Conservation (phyloP, 257 asterid species). For the Thymus quinquecostatus region DNA sequence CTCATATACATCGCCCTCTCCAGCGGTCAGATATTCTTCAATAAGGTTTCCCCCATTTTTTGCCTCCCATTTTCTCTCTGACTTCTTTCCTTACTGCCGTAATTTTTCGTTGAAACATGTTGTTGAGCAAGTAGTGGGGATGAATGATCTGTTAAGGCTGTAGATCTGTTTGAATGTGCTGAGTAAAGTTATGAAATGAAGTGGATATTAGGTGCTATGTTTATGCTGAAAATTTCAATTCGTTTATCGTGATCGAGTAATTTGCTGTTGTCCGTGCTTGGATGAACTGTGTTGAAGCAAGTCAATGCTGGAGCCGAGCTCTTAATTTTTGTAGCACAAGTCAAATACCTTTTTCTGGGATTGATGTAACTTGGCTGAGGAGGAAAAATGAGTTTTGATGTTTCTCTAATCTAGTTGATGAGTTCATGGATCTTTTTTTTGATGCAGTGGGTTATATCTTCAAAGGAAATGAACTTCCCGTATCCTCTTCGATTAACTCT, state of each 20-base stretch:
- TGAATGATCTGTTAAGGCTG: constrained; percentile 11
- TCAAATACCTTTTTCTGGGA: background rate
- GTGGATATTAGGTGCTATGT: constrained; percentile 4
- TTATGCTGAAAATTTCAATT: constrained; percentile 8
- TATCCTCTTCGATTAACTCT: constrained; percentile 96
- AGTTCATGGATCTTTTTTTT: constrained; percentile 22
- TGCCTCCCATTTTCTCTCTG: background rate
- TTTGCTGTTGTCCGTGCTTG: background rate
- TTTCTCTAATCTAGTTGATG: constrained; percentile 31
- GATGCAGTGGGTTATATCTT: constrained; percentile 96
- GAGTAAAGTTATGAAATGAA: background rate
- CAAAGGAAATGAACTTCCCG: constrained; percentile 92
- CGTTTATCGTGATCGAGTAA: constrained; percentile 12
- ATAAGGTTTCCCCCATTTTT: constrained; percentile 64
- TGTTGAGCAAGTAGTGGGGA: constrained; percentile 20
- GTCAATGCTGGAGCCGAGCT: constrained; percentile 21
- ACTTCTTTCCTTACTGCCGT: background rate
- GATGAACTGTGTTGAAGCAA: constrained; percentile 13
- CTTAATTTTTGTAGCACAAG: no score
- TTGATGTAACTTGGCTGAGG: constrained; percentile 5
- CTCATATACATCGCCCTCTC: constrained; percentile 94
- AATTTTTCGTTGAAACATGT: constrained; percentile 18
- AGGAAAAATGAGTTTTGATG: constrained; percentile 9
- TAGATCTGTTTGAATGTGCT: constrained; percentile 26
- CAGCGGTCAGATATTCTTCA: constrained; percentile 97